These are phyloP conservation scores for Striga hermonthica DNA, from an alignment of 305 asterid species.

Conservation along the genomic window DNA sequence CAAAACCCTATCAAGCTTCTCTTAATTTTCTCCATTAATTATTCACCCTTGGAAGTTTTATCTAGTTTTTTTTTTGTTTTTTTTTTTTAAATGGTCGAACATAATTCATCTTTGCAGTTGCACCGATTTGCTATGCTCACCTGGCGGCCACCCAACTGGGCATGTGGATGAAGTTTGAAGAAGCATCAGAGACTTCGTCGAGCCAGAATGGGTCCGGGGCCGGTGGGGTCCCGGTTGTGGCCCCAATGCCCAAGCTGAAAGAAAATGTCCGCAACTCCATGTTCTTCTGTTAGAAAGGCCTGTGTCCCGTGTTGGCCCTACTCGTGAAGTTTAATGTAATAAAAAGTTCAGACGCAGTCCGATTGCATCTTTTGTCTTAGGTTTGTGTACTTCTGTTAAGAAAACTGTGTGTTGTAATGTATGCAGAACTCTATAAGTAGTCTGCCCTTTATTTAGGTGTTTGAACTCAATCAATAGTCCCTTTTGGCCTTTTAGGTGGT, in stretches of 20 bases:
- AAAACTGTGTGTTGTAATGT: background rate
- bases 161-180: constrained; percentile 93
- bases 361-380: too few relatives aligned
- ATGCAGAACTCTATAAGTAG: too few relatives aligned
- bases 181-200: constrained; percentile 79
- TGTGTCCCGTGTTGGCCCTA: background rate
- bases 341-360: too few relatives aligned
- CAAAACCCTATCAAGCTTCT: constrained; percentile 14
- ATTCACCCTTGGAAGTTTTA: too few relatives aligned
- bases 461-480: too few relatives aligned
- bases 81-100: too few relatives aligned
- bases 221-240: constrained; percentile 61
- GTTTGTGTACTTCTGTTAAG: too few relatives aligned
- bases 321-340: too few relatives aligned
- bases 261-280: constrained; percentile 71
- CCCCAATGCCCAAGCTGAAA: constrained; percentile 65
- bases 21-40: background rate
- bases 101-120: constrained; percentile 44
- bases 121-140: constrained; percentile 91
- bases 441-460: too few relatives aligned
- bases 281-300: constrained; percentile 62
- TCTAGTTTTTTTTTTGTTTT: too few relatives aligned
- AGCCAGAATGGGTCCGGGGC: constrained; percentile 63
- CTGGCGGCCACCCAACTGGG: constrained; percentile 92
- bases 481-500: too few relatives aligned